Conservation (phyloP, 2,329 filamentous ascomycete species). For the Fusarium euwallaceae region DNA sequence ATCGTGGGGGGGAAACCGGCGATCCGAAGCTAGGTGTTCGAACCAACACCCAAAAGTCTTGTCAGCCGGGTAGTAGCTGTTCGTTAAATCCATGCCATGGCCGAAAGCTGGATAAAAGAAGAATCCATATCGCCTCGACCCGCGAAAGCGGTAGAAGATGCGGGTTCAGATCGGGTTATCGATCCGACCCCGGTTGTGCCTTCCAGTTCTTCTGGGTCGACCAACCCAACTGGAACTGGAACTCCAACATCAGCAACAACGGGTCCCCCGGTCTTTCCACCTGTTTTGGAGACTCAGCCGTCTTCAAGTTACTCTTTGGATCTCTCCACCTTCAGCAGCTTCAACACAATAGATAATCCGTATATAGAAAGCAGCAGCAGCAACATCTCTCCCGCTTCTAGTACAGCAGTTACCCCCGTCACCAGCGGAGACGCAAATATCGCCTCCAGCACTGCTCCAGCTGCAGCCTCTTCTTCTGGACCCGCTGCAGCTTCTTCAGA, state of each 20-base stretch:
- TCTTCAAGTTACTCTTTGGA: slow-evolving; percentile 12
- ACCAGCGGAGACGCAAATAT: slow-evolving; percentile 11
- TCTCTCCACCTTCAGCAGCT: slow-evolving; percentile 4
- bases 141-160: slow-evolving; percentile 25
- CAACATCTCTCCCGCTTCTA: slow-evolving; percentile 35
- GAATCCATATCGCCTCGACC: slow-evolving; percentile 38
- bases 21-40: slow-evolving; percentile 26
- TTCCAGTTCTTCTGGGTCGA: slow-evolving; percentile 18
- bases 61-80: background rate
- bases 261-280: slow-evolving; percentile 14
- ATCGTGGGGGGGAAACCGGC: slow-evolving; percentile 23
- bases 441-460: slow-evolving; percentile 15
- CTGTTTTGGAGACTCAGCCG: slow-evolving; percentile 18
- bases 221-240: slow-evolving; percentile 4
- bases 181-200: slow-evolving; percentile 10
- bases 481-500: slow-evolving; percentile 15
- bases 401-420: slow-evolving; percentile 30
- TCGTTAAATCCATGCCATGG: slow-evolving; percentile 30
- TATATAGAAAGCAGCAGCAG: slow-evolving; percentile 37
- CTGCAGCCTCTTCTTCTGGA: slow-evolving; percentile 7
- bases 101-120: slow-evolving; percentile 39
- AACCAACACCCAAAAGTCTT: slow-evolving; percentile 10
- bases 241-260: slow-evolving; percentile 13
- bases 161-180: slow-evolving; percentile 20
- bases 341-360: slow-evolving; percentile 24